These are phyloP conservation scores for Acacia pycnantha DNA, from an alignment of 331 rosid genomes.

Conservation along the genomic window DNA sequence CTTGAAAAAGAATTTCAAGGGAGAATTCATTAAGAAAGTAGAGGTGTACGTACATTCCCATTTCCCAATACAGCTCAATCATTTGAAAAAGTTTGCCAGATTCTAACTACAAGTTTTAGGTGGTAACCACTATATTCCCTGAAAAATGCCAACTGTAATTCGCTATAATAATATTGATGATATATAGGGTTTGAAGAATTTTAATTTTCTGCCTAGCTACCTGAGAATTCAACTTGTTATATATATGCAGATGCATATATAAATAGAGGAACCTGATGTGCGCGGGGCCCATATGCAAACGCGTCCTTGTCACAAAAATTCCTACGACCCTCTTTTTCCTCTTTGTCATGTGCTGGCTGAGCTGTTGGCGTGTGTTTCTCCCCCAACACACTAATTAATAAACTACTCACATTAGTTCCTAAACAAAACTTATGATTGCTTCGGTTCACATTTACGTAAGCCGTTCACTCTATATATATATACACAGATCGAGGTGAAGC, in stretches of 20 bases:
- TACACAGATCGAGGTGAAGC: background rate
- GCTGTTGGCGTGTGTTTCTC: background rate
- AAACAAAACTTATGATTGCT: background rate
- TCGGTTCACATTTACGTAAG: slow-evolving; percentile 4
- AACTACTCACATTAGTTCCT: background rate
- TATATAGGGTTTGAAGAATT: background rate
- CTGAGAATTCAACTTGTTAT: background rate
- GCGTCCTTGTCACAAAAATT: slow-evolving; percentile 28
- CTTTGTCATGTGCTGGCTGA: slow-evolving; percentile 13
- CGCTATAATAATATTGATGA: background rate
- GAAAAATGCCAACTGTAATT: slow-evolving; percentile 25
- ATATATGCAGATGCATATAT: background rate
- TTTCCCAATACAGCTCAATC: slow-evolving; percentile 27
- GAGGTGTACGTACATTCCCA: slow-evolving; percentile 6
- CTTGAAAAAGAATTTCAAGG: background rate
- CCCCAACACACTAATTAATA: background rate
- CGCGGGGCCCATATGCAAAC: slow-evolving; percentile 13
- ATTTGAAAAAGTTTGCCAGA: slow-evolving; percentile 7
- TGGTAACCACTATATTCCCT: slow-evolving; percentile 20
- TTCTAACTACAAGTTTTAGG: background rate
- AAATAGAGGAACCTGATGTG: background rate
- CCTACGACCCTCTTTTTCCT: background rate
- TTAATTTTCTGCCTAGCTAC: background rate
- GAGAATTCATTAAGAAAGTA: background rate
- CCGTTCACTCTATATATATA: background rate